phyloP scores from a whole-genome alignment of 2,329 filamentous ascomycete species.

The Fusarium burgessii region DNA sequence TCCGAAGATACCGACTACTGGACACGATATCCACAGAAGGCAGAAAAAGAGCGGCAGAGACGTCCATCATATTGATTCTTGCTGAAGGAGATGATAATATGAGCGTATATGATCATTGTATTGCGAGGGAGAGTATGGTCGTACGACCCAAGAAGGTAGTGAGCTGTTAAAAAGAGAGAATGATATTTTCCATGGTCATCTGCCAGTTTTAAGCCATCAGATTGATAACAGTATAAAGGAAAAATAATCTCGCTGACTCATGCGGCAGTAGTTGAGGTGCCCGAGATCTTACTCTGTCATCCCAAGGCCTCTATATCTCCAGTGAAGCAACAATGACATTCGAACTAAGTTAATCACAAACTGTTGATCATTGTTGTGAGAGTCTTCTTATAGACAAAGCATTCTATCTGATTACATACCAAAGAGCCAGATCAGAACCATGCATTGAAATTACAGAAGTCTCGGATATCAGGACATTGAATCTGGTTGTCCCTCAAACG shows the following conservation, averaged over 20 bases:
- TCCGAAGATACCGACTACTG: background rate
- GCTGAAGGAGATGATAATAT: too few relatives aligned
- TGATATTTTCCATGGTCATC: slow-evolving; percentile 67
- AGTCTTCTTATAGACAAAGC: slow-evolving; percentile 71
- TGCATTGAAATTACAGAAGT: too few relatives aligned
- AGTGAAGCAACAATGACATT: slow-evolving; percentile 72
- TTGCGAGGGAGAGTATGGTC: slow-evolving; percentile 21
- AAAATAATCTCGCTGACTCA: slow-evolving; percentile 1
- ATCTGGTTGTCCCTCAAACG: too few relatives aligned
- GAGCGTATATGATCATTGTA: too few relatives aligned
- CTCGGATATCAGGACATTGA: too few relatives aligned
- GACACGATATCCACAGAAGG: too few relatives aligned
- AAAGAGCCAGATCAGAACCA: too few relatives aligned
- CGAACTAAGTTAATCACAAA: slow-evolving; percentile 67
- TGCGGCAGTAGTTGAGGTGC: slow-evolving; percentile 73
- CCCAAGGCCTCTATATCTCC: slow-evolving; percentile 69
- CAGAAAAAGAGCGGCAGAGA: too few relatives aligned
- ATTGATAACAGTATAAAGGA: background rate
- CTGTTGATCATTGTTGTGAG: slow-evolving; percentile 72
- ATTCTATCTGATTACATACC: too few relatives aligned
- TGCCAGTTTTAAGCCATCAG: background rate
- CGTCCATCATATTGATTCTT: too few relatives aligned
- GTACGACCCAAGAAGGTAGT: slow-evolving; percentile 50
- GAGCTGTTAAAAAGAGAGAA: slow-evolving; percentile 55
- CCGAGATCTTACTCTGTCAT: slow-evolving; percentile 76